Conservation (phyloP, 129 eudicot genomes). For the Flaveria trinervia region DNA sequence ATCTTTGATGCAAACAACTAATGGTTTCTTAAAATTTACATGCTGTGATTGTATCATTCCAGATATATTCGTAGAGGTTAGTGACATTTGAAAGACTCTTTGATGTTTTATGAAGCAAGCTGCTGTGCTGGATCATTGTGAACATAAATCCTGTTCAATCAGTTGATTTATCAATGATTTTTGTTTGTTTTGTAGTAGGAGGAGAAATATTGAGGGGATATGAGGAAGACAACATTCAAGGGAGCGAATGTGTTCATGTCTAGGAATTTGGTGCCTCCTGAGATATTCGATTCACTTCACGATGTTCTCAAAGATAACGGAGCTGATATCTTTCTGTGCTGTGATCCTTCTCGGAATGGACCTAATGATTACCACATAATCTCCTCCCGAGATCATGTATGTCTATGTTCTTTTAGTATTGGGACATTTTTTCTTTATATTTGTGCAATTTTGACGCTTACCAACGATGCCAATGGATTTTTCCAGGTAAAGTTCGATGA, state of each 20-base stretch:
- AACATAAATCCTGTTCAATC: neutral
- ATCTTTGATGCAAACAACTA: no score
- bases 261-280: constrained; percentile 86
- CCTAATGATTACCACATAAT: constrained; percentile 83
- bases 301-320: constrained; percentile 86
- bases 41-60: no score
- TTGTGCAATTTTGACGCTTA: neutral
- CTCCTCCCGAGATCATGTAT: constrained; percentile 67
- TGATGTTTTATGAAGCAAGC: neutral
- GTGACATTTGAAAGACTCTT: no score
- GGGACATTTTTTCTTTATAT: neutral
- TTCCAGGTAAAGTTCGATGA: constrained; percentile 68
- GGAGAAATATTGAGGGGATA: constrained; percentile 10
- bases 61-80: no score
- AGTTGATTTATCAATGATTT: neutral
- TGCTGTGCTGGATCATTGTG: neutral
- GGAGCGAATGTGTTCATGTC: constrained; percentile 94
- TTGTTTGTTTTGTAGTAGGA: neutral
- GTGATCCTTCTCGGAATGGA: constrained; percentile 81
- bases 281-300: constrained; percentile 70
- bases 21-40: no score
- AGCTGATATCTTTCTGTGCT: constrained; percentile 75
- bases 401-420: neutral
- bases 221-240: constrained; percentile 71
- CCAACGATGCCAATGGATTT: neutral